Base-by-base conservation (phyloP, 352 stramenopile genomes). In the Phytophthora pinifolia region DNA sequence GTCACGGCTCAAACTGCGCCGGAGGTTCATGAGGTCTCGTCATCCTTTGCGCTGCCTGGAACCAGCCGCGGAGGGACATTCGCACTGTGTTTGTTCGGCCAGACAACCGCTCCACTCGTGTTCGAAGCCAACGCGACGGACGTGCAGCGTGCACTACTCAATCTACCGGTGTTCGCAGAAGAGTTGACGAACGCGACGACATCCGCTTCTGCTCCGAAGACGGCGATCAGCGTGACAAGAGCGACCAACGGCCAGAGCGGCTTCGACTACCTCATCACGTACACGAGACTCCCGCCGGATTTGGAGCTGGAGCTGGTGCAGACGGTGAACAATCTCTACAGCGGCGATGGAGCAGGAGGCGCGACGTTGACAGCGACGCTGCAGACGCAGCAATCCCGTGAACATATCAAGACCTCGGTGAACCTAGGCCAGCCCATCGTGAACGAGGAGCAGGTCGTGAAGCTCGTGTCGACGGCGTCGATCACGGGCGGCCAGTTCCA, bases 1-100 rank as follows among this genome's bases (percentile, higher is more conserved):
- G 71, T 98, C 6, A 83, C 94, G 2, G 68, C 83, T 9, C 78
- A 94, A 46, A 88, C 77, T 10, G 56, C 75, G 0, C 72, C 75
- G 1, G 89, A 97, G 59, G 73, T 88, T 17, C 92, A 98, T 35
- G 62, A 78, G 25, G 74, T 98, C 8, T 88, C 73, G 5, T 89
- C 85, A 2, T 45, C 70, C 3, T 98, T 97, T 62, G 39, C 74
- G 6, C 69, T 70, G 4, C 72, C 84, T 17, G 59, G 63, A 4
- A 68, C 63, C 3, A 67, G 47, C 54, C 86, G 88, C 17, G 87
- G 81, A 13, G 93, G 93, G 1, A 82, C 81, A 4, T 98, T 97
- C 59, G 76, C 67, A 6, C 70, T 98, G 12, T 65, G 71, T 3
- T 64, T 96, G 25, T 74, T 79, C 22, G 74, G 65, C 20, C 65